Percentiles rank a stretch among this genome's conserved stretches.
Conservation (phyloP, 2,329 filamentous ascomycete genomes). For the Fusarium goolgardi region DNA sequence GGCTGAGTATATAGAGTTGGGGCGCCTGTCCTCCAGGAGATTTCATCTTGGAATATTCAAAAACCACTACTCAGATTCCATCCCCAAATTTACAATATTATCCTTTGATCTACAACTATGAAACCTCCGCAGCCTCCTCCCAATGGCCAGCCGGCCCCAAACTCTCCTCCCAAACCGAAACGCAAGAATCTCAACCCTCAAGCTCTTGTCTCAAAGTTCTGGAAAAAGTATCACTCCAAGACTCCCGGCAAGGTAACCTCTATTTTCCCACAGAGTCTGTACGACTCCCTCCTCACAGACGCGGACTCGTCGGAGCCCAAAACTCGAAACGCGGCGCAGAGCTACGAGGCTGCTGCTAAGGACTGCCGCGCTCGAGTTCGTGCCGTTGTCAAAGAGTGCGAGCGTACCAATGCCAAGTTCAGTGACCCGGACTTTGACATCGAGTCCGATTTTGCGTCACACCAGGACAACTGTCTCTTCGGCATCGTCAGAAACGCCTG, state of each 20-base stretch:
- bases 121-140: conserved; percentile 15
- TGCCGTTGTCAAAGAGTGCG: conserved; percentile 56
- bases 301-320: conserved; percentile 43
- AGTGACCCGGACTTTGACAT: conserved; percentile 60
- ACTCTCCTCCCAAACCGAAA: conserved; percentile 27
- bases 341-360: conserved; percentile 56
- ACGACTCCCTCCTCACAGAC: conserved; percentile 47
- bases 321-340: conserved; percentile 55
- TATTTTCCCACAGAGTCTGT: conserved; percentile 57
- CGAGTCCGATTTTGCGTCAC: conserved; percentile 54
- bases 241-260: conserved; percentile 58
- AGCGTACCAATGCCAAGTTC: conserved; percentile 59
- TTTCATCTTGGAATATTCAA: not conserved
- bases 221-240: conserved; percentile 56
- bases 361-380: conserved; percentile 56
- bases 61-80: not conserved
- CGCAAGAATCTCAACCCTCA: conserved; percentile 51
- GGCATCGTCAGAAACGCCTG: conserved; percentile 46
- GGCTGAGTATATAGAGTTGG: conserved; percentile 28
- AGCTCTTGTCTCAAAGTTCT: conserved; percentile 56
- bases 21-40: conserved; percentile 1
- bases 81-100: not conserved
- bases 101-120: conserved; percentile 16
- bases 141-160: conserved; percentile 5
- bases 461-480: conserved; percentile 53